Conservation (phyloP, 2,329 filamentous ascomycete genomes). For the Fusarium heterosporum region DNA sequence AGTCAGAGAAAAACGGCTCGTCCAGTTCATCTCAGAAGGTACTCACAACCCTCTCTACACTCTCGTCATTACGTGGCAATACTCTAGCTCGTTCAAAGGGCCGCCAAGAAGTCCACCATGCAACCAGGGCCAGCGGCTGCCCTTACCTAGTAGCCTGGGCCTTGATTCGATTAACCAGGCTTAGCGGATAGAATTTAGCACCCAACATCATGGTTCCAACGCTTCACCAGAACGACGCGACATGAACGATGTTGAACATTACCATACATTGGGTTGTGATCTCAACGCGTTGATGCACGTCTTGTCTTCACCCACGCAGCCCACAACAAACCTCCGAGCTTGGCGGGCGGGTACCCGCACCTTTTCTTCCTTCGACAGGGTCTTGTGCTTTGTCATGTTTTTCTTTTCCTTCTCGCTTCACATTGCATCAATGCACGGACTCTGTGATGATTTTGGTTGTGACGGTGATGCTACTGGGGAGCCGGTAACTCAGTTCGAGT, state of each 20-base stretch:
- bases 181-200: constrained; percentile 4
- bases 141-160: constrained; percentile 20
- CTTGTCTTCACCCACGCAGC: constrained; percentile 25
- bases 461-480: neutral
- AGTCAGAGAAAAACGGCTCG: constrained; percentile 1
- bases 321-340: constrained; percentile 40
- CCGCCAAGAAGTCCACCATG: constrained; percentile 43
- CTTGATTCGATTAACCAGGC: constrained; percentile 31
- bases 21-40: constrained; percentile 10
- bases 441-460: constrained; percentile 29
- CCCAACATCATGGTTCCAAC: constrained; percentile 16
- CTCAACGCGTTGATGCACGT: constrained; percentile 24
- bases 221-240: constrained; percentile 9
- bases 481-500: neutral
- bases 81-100: constrained; percentile 46
- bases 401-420: constrained; percentile 19
- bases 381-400: constrained; percentile 19
- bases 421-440: constrained; percentile 37
- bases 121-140: constrained; percentile 38
- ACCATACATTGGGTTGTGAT: constrained; percentile 1
- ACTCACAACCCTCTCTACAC: constrained; percentile 34
- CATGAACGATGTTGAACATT: constrained; percentile 2
- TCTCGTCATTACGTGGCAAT: constrained; percentile 48
- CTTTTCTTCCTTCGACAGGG: constrained; percentile 36
- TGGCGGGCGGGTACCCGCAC: constrained; percentile 36